phyloP scores from a whole-genome alignment of 345 rosid genomes.

The Citrus australasica region DNA sequence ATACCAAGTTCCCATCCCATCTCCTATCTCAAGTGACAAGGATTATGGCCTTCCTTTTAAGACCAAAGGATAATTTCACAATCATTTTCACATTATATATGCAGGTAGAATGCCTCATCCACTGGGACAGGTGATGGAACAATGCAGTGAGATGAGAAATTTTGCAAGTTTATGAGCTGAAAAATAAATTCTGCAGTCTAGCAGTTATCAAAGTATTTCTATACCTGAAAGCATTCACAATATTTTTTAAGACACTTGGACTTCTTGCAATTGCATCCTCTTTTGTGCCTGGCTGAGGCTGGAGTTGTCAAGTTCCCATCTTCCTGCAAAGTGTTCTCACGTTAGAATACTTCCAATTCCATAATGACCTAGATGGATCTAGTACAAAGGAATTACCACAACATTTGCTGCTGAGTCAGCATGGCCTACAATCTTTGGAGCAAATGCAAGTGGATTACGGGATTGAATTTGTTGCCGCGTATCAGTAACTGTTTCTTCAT shows the following conservation, averaged over 20 bases:
- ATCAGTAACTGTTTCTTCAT: constrained; percentile 36
- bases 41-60: not conserved
- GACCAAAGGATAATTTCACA: not conserved
- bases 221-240: constrained; percentile 54
- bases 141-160: not conserved
- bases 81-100: not conserved
- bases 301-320: constrained; percentile 23
- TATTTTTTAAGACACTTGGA: constrained; percentile 46
- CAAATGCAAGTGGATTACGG: constrained; percentile 48
- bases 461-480: constrained; percentile 26
- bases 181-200: not conserved
- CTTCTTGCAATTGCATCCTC: constrained; percentile 53
- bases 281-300: constrained; percentile 41
- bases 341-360: not conserved
- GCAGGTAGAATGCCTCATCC: not conserved
- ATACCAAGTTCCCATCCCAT: not conserved
- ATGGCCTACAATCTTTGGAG: constrained; percentile 33
- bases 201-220: not conserved
- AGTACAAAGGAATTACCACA: constrained; percentile 16
- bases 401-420: constrained; percentile 18
- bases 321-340: constrained; percentile 24
- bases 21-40: not conserved
- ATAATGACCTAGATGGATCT: not conserved
- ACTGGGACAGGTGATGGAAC: not conserved
- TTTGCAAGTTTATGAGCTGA: not conserved